Base-by-base conservation (phyloP, 1,139 yeast genomes). In the Pichia norvegensis region DNA sequence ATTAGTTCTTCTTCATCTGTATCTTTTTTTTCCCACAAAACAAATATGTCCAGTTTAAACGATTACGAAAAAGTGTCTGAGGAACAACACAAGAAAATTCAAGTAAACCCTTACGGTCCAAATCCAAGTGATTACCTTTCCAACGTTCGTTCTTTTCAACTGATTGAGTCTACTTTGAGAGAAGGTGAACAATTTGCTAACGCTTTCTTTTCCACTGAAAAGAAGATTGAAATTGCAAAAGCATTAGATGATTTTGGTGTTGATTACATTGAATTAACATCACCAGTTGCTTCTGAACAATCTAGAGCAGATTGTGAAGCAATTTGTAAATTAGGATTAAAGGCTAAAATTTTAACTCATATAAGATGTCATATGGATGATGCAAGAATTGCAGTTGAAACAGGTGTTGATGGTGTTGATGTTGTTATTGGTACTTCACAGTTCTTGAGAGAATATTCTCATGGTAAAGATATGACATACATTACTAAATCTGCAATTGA, bases 111-210 rank as follows among this genome's bases (percentile, higher is more conserved):
- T 53, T 92, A 92, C 61, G 97, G 96, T 27, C 95, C 97, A 52
- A 84, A 90, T 64, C 97, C 97, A 46, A 79, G 88, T 49, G 98
- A 92, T 70, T 88, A 73, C 63, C 70, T 92, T 54, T 87, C 97
- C 20, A 92, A 92, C 63, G 97, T 92, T 41, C 75, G 81, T 58
- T 81, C 80, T 60, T 92, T 90, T 70, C 90, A 90, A 73, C 71
- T 92, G 60, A 92, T 92, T 61, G 98, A 92, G 70, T 86, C 96
- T 20, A 92, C 97, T 29, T 74, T 92, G 54, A 82, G 97, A 75
- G 98, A 92, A 69, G 97, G 98, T 66, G 98, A 92, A 70, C 98
- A 92, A 67, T 92, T 92, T 65, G 97, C 97, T 62, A 92, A 90
- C 64, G 96, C 98, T 11, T 92, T 90, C 68, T 92, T 92, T 71